These are phyloP conservation scores for Cicer judaicum DNA, from an alignment of 306 rosid species.

Conservation along the genomic window DNA sequence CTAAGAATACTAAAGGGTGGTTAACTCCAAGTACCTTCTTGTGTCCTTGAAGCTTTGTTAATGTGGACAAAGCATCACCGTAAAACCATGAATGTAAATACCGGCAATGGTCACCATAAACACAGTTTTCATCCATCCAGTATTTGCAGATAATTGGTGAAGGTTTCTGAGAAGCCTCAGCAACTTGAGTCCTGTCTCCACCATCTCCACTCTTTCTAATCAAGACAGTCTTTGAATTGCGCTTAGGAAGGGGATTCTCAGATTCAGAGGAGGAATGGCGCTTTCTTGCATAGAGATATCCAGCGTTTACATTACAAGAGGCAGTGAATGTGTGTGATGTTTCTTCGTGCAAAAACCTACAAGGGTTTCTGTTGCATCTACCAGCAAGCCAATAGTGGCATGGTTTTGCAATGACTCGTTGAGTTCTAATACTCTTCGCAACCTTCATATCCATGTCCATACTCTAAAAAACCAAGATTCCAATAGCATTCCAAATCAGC, in stretches of 20 bases:
- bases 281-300: neutral
- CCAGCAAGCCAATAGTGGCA: slow-evolving; percentile 41
- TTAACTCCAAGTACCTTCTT: slow-evolving; percentile 45
- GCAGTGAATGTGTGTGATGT: neutral
- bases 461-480: slow-evolving; percentile 1
- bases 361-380: slow-evolving; percentile 43
- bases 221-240: neutral
- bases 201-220: neutral
- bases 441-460: neutral
- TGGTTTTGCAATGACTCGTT: neutral
- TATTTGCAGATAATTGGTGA: slow-evolving; percentile 44
- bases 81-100: slow-evolving; percentile 48
- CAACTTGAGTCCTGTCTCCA: neutral
- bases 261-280: neutral
- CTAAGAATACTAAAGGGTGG: neutral
- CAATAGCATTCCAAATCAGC: slow-evolving; percentile 15
- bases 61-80: slow-evolving; percentile 43
- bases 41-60: slow-evolving; percentile 59
- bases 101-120: slow-evolving; percentile 46
- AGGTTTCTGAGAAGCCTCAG: neutral
- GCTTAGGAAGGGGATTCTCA: neutral
- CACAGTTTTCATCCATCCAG: slow-evolving; percentile 50
- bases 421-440: neutral
- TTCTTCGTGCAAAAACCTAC: slow-evolving; percentile 37
- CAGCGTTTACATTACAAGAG: neutral